Evolutionary conservation across 306 rosid species (phyloP), one percentile per base, ranked within the genome.

Genomic region (Trifolium fragiferum): DNA sequence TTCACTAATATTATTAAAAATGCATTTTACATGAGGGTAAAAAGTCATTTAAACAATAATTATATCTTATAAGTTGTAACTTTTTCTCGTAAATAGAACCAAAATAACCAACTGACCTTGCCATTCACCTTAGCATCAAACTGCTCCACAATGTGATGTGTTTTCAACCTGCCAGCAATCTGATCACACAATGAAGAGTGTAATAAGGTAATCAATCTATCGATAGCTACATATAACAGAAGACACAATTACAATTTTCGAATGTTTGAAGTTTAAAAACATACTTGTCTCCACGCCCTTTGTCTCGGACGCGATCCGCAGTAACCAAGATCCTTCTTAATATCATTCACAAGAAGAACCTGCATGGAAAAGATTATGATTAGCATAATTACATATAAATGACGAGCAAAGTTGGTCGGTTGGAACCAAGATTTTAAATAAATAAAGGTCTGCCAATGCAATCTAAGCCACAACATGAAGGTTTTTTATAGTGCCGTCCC

Each of bases 91-190:
- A 37, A 37, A 37, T 37, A 37, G 40, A 37, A 37, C 10, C 9
- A 37, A 37, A 46, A 41, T 75, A 75, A 50, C 68, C 57, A 73
- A 89, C 98, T 66, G 62, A 92, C 98, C 96, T 91, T 94, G 63
- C 83, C 90, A 66, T 94, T 84, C 78, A 94, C 96, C 80, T 87
- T 88, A 64, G 98, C 97, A 12, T 87, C 88, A 88, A 94, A 94
- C 82, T 80, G 86, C 84, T 89, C 86, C 64, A 87, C 90, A 30
- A 87, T 73, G 47, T 72, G 33, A 60, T 86, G 86, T 43, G 80
- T 86, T 86, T 82, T 85, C 95, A 94, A 76, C 84, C 85, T 81
- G 61, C 70, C 66, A 80, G 44, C 78, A 66, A 94, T 80, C 98
- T 94, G 83, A 76, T 37, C 68, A 72, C 35, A 83, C 50, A 23